Evolutionary conservation across 805 yeast genomes (phyloP).

Genomic region (Yarrowia divulgata): DNA sequence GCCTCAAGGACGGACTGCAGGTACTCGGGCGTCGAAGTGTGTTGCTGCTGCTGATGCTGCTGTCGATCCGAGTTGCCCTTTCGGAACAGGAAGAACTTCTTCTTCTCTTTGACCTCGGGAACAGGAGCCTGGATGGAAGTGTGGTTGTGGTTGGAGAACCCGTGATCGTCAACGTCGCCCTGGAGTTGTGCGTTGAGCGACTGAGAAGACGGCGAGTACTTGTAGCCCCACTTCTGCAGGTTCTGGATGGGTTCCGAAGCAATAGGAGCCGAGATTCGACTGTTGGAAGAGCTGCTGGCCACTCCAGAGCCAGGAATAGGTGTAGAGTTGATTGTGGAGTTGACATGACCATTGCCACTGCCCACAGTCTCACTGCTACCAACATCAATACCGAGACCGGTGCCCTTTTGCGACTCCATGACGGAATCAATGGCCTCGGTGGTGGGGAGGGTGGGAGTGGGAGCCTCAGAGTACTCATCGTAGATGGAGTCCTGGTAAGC

Average conservation of each 20-base stretch:
- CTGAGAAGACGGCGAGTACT: constrained; percentile 37
- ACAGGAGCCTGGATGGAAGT: neutral
- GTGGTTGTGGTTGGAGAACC: constrained; percentile 1
- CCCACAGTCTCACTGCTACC: neutral
- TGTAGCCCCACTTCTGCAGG: constrained; percentile 39
- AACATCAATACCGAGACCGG: constrained; percentile 25
- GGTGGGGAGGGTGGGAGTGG: constrained; percentile 20
- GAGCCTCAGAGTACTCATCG: constrained; percentile 34
- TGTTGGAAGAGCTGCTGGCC: neutral
- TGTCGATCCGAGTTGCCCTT: constrained; percentile 33
- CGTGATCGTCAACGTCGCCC: constrained; percentile 13
- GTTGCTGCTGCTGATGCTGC: constrained; percentile 11
- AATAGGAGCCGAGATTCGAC: constrained; percentile 32
- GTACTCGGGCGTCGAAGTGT: constrained; percentile 31
- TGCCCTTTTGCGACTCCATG: constrained; percentile 11
- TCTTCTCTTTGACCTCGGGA: constrained; percentile 34
- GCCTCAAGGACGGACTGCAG: constrained; percentile 28
- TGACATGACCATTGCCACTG: neutral
- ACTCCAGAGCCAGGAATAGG: neutral
- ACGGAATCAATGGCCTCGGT: constrained; percentile 18
- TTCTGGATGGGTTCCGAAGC: constrained; percentile 37
- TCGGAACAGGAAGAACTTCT: constrained; percentile 37
- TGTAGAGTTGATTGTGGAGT: neutral
- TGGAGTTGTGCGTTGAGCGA: constrained; percentile 24
- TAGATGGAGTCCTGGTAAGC: constrained; percentile 20